A percentile compares a stretch with the other conserved stretches of the same genome.
Evolutionary conservation across 176 grass and related monocot genomes (phyloP).

Genomic region (Musa itinerans): DNA sequence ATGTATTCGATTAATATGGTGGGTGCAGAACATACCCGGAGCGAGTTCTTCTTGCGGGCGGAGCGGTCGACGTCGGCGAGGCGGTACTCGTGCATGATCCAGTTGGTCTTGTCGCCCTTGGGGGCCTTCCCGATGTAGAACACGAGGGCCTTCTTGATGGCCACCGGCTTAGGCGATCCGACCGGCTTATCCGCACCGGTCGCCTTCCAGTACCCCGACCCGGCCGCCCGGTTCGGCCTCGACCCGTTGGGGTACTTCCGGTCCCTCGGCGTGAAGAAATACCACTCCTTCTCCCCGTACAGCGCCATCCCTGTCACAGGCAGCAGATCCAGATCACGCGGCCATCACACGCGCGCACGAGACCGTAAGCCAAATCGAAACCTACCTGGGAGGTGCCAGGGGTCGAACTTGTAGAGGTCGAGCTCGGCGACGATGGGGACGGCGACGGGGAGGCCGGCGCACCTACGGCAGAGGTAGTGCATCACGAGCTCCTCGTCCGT

Average conservation of each 20-base stretch:
- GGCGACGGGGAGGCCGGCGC: slow-evolving; percentile 52
- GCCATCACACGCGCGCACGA: not conserved
- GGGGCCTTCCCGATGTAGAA: slow-evolving; percentile 76
- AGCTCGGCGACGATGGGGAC: slow-evolving; percentile 92
- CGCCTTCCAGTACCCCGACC: slow-evolving; percentile 70
- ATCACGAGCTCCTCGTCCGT: slow-evolving; percentile 87
- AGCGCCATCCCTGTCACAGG: slow-evolving; percentile 35
- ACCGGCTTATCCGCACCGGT: slow-evolving; percentile 75
- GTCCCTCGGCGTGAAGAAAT: slow-evolving; percentile 72
- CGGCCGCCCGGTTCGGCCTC: slow-evolving; percentile 61
- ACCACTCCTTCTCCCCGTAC: slow-evolving; percentile 85
- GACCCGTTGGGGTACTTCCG: slow-evolving; percentile 86
- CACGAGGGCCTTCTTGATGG: slow-evolving; percentile 79
- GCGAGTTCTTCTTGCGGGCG: slow-evolving; percentile 55
- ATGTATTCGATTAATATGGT: too few relatives aligned
- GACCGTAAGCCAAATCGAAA: not conserved
- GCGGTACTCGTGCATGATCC: slow-evolving; percentile 99
- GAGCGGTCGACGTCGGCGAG: slow-evolving; percentile 74
- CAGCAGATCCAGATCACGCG: not conserved
- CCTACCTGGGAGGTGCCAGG: slow-evolving; percentile 77
- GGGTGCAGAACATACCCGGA: slow-evolving; percentile 31
- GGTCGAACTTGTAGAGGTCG: slow-evolving; percentile 93
- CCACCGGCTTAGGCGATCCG: slow-evolving; percentile 41
- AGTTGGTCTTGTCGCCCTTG: slow-evolving; percentile 92
- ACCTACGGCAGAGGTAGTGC: slow-evolving; percentile 97